Percentiles rank a stretch among this genome's conserved stretches.
Conservation (phyloP, 2,329 filamentous ascomycete species). For the Chaetothyriales sp. region DNA sequence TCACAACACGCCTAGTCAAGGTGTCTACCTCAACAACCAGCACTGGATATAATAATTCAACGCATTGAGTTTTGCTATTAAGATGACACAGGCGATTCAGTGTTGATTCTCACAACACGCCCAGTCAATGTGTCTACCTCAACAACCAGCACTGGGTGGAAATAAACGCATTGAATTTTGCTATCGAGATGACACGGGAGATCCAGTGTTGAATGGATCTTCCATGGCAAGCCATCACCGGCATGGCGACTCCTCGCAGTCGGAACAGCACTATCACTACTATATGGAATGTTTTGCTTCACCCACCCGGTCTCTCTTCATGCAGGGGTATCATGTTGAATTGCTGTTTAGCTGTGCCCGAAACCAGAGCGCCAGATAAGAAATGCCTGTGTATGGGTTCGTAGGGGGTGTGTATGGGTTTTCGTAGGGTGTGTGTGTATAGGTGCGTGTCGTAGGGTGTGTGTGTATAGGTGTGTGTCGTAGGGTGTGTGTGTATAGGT, state of each 20-base stretch:
- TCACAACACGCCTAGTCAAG: no score
- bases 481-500: background rate
- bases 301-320: background rate
- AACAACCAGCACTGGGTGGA: background rate
- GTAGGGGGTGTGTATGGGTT: slow-evolving; percentile 7
- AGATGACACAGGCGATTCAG: background rate
- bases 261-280: background rate
- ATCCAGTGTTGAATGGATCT: background rate
- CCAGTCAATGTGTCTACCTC: no score
- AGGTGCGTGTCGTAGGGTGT: slow-evolving; percentile 6
- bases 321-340: slow-evolving; percentile 10
- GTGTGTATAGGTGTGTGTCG: no score
- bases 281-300: background rate
- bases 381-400: background rate
- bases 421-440: slow-evolving; percentile 4
- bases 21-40: no score
- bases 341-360: background rate
- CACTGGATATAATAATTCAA: background rate
- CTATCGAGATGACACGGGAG: background rate
- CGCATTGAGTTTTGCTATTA: background rate
- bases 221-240: background rate
- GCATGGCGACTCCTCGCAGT: background rate
- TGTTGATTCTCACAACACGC: no score
- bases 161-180: background rate
- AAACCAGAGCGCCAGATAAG: background rate